phyloP scores from a whole-genome alignment of 768 basidiomycete genomes.

The Saitozyma sp. region DNA sequence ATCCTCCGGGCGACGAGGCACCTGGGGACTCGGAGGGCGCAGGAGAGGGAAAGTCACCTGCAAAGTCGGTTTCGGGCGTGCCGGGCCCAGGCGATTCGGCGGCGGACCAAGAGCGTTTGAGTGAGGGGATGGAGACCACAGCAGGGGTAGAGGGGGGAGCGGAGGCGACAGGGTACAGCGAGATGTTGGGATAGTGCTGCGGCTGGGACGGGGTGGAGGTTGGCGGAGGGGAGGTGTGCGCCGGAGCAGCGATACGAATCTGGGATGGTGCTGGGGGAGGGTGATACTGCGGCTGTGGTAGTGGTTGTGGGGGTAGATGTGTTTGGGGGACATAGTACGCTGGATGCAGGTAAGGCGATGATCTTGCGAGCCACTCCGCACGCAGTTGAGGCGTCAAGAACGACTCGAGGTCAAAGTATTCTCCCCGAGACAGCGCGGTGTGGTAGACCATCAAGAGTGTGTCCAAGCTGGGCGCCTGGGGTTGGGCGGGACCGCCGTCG shows the following conservation, averaged over 20 bases:
- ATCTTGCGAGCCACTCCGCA: constrained; percentile 20
- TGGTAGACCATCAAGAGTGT: constrained; percentile 29
- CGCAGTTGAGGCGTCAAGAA: constrained; percentile 28
- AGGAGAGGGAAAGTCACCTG: neutral
- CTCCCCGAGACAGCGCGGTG: constrained; percentile 22
- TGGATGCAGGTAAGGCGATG: constrained; percentile 5
- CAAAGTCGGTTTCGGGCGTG: neutral
- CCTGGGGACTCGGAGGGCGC: neutral
- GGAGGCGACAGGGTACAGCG: neutral
- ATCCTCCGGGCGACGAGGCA: neutral
- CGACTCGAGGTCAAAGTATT: constrained; percentile 35
- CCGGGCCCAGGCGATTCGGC: neutral
- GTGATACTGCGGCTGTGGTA: neutral
- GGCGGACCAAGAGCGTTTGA: neutral
- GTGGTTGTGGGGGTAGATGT: too few species aligned
- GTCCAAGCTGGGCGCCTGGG: constrained; percentile 16
- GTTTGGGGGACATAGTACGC: neutral
- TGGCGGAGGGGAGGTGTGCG: neutral
- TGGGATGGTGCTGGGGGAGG: neutral
- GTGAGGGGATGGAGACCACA: neutral
- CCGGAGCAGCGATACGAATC: neutral
- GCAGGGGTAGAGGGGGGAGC: neutral
- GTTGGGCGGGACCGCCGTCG: neutral
- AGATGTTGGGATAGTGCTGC: neutral
- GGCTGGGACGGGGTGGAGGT: neutral